Evolutionary conservation across 2,329 filamentous ascomycete species (phyloP).

Genomic region (Periglandula ipomoeae): DNA sequence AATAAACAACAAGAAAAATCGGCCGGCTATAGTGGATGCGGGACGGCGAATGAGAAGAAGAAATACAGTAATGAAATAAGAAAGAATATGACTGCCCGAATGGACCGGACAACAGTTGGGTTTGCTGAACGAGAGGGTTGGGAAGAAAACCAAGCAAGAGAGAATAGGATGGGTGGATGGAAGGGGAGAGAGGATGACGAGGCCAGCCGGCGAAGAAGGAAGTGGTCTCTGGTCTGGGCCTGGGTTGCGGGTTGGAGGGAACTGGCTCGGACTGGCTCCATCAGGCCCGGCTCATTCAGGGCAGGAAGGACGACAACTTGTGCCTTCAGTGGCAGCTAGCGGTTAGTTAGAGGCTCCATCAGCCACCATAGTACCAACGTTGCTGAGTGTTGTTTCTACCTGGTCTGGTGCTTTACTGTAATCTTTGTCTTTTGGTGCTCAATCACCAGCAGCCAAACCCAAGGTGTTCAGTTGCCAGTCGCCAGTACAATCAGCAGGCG

Average conservation of each 20-base stretch:
- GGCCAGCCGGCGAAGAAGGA: not conserved
- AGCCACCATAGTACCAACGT: too few relatives aligned
- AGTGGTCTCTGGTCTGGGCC: not conserved
- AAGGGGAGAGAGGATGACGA: not conserved
- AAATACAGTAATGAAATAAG: not conserved
- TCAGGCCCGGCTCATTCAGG: too few relatives aligned
- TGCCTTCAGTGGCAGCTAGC: not conserved
- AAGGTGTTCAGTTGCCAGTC: too few relatives aligned
- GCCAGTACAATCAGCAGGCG: not conserved
- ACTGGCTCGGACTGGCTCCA: not conserved
- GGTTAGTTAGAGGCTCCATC: too few relatives aligned
- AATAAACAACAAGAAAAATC: not conserved
- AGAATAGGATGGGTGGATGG: not conserved
- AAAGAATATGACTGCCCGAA: not conserved
- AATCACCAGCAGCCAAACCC: too few relatives aligned
- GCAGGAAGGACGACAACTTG: too few relatives aligned
- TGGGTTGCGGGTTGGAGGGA: too few relatives aligned
- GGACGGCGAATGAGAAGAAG: not conserved
- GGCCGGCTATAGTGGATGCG: not conserved
- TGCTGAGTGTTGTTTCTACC: too few relatives aligned
- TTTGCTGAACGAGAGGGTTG: constrained; percentile 1
- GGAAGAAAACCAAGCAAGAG: not conserved
- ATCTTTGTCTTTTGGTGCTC: too few relatives aligned
- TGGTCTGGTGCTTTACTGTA: too few relatives aligned
- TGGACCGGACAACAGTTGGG: not conserved